Percentiles rank a stretch among this genome's conserved stretches.
phyloP scores from a whole-genome alignment of 192 early-diverging fungal genomes.

The Linnemannia exigua region DNA sequence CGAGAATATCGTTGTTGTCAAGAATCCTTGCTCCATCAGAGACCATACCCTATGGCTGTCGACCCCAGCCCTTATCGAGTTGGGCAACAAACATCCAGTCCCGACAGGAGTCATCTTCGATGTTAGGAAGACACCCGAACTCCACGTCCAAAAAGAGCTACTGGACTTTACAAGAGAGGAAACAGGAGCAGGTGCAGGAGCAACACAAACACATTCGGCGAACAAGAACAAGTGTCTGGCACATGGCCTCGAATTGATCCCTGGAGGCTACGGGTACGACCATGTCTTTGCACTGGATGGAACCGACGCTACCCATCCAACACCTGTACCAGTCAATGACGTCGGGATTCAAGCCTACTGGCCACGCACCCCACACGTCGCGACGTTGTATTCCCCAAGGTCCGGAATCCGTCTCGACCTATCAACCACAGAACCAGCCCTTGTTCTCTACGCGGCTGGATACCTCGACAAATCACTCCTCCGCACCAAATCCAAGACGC shows the following conservation, averaged over 20 bases:
- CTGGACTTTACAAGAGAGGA: conserved; percentile 7
- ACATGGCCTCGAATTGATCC: conserved; percentile 68
- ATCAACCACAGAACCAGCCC: conserved; percentile 74
- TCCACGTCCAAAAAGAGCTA: conserved; percentile 58
- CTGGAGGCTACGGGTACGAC: conserved; percentile 82
- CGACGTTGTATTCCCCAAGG: conserved; percentile 34
- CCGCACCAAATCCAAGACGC: conserved; percentile 27
- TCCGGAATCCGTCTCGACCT: conserved; percentile 75
- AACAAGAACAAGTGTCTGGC: conserved; percentile 50
- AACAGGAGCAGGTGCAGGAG: neutral
- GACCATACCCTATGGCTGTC: conserved; percentile 69
- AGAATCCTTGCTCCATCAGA: conserved; percentile 66
- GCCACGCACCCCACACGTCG: conserved; percentile 39
- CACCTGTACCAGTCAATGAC: conserved; percentile 8
- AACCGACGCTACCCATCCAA: conserved; percentile 46
- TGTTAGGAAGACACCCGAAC: conserved; percentile 45
- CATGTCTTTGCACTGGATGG: conserved; percentile 72
- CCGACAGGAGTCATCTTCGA: conserved; percentile 27
- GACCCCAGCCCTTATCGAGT: conserved; percentile 17
- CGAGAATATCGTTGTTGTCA: conserved; percentile 52
- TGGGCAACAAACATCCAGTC: conserved; percentile 34
- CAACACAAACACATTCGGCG: neutral
- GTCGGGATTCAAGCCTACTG: conserved; percentile 41
- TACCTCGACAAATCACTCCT: conserved; percentile 66
- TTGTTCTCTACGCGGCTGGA: conserved; percentile 90